These are phyloP conservation scores for Suhomyces sp. DNA, from an alignment of 805 yeast species.

Conservation along the genomic window DNA sequence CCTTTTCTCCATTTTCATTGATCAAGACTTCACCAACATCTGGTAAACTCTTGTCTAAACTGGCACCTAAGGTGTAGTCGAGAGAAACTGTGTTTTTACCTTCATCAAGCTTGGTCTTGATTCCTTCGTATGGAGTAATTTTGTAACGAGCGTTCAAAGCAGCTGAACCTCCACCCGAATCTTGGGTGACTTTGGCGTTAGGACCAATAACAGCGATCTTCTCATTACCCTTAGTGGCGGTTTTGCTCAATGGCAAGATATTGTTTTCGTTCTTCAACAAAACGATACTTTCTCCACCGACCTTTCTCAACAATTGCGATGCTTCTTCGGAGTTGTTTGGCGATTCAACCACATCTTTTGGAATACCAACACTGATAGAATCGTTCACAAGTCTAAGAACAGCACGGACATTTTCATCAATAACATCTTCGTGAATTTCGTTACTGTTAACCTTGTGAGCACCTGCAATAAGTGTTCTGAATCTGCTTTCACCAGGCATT, in stretches of 20 bases:
- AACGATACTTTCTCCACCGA: conserved; percentile 51
- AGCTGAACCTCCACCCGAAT: conserved; percentile 66
- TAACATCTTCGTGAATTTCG: conserved; percentile 38
- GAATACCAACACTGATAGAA: conserved; percentile 41
- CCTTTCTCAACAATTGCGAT: conserved; percentile 10
- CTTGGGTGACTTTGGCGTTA: conserved; percentile 49
- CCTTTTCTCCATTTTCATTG: conserved; percentile 24
- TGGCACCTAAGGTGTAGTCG: conserved; percentile 35
- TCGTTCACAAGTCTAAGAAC: conserved; percentile 50
- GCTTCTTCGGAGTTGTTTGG: conserved; percentile 42
- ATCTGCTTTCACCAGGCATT: conserved; percentile 63
- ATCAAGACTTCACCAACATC: conserved; percentile 23
- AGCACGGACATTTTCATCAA: conserved; percentile 49
- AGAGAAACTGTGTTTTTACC: conserved; percentile 23
- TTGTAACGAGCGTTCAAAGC: conserved; percentile 48
- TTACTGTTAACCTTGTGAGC: conserved; percentile 42
- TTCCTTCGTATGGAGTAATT: conserved; percentile 49
- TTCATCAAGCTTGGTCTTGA: conserved; percentile 28
- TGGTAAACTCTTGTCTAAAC: conserved; percentile 30
- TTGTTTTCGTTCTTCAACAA: conserved; percentile 52
- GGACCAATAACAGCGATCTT: conserved; percentile 59
- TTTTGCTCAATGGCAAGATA: conserved; percentile 45
- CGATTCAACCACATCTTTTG: conserved; percentile 32
- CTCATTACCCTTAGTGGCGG: conserved; percentile 18
- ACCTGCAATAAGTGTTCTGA: conserved; percentile 41